Base-by-base conservation (phyloP, 2,329 filamentous ascomycete genomes). In the Alternaria ethzedia region DNA sequence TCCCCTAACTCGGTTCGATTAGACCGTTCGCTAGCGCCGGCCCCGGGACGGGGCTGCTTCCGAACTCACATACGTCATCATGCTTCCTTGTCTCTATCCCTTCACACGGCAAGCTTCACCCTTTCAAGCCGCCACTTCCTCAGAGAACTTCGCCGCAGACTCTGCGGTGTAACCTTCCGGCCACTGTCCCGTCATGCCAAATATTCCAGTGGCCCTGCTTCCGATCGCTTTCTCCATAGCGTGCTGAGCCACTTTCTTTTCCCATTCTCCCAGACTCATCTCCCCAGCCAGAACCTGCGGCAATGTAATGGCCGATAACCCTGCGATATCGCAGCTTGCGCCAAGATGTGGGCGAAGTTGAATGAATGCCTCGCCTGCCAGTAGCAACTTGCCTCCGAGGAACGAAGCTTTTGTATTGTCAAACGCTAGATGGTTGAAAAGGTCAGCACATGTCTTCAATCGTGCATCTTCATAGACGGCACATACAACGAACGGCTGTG, bases 311-410 rank as follows among this genome's bases (percentile, higher is more conserved):
- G 79, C 78, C 59, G 83, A 80, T 41, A 79, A 73, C 1, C 81
- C 82, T 3, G 81, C 80, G 60, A 84, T 81, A 21, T 82, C 78
- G 3, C 82, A 82, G 10, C 81, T 81, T n/a, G 78, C 71, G 1
- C 77, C 83, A 4, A 80, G 71, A 61, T 84, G 82, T 3, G 83
- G 82, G 23, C 83, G 68, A 30, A 84, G 79, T 3, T 80, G 76
- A 1, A 79, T 76, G 36, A 83, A 69, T 0, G 83, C 79, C 65
- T 85, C 83, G 2, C 83, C 83, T 1, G 82, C 80, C 5, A 84
- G 66, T n/a, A 84, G 20, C 1, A 84, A 64, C 26, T 77, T 80
- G 0, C 81, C 82, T 32, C 75, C 76, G 21, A 74, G 75, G 59
- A 82, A 82, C 26, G 65, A 70, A 10, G 79, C 76, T 28, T 68